Conservation (phyloP, 2,329 filamentous ascomycete genomes). For the Penicillium sp. region DNA sequence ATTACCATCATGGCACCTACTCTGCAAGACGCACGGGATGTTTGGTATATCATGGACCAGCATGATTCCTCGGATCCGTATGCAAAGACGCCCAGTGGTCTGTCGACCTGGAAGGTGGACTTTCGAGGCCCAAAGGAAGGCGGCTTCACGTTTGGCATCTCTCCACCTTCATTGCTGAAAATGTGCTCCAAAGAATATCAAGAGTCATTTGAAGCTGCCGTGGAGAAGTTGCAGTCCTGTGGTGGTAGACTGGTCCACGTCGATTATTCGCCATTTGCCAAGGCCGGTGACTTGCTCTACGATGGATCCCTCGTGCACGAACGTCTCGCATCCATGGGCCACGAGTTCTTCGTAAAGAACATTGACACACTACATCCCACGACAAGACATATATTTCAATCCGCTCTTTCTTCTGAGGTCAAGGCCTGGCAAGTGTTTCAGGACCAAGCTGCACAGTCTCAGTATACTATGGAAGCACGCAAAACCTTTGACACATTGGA, state of each 20-base stretch:
- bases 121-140: background rate
- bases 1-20: conserved; percentile 50
- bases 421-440: background rate
- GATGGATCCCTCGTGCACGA: background rate
- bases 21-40: conserved; percentile 39
- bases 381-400: background rate
- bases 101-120: background rate
- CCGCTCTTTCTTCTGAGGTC: background rate
- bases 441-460: background rate
- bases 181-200: background rate
- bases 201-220: background rate
- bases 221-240: background rate
- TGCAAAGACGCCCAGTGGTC: background rate
- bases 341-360: background rate
- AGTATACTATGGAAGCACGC: background rate
- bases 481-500: background rate
- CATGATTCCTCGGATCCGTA: background rate
- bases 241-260: background rate
- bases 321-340: background rate
- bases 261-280: background rate
- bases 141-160: background rate
- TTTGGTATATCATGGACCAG: background rate
- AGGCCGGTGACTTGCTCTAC: background rate
- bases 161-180: background rate
- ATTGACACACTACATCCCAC: background rate